A percentile compares a stretch with the other conserved stretches of the same genome.
Evolutionary conservation across 2,329 filamentous ascomycete species (phyloP).

Genomic region (Ophiostoma sp.): DNA sequence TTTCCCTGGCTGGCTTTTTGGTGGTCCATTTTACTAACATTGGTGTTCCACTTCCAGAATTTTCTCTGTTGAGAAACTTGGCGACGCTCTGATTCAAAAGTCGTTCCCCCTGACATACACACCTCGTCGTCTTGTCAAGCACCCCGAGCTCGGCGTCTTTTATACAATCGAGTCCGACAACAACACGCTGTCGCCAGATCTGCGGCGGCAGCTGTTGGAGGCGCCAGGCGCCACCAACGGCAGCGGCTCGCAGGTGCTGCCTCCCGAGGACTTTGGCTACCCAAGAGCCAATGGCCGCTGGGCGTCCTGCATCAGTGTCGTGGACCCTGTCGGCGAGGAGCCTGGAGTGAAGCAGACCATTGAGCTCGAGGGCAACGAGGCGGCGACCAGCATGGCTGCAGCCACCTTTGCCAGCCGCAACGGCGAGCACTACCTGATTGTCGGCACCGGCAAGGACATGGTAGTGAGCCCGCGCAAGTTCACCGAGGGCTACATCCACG

Average conservation of each 20-base stretch:
- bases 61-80: slow-evolving; percentile 82
- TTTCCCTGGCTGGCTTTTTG: background rate
- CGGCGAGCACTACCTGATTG: slow-evolving; percentile 82
- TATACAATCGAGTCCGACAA: slow-evolving; percentile 94
- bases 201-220: slow-evolving; percentile 66
- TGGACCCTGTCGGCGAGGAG: slow-evolving; percentile 76
- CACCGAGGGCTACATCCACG: slow-evolving; percentile 77
- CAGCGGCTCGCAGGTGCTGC: slow-evolving; percentile 59
- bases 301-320: slow-evolving; percentile 90
- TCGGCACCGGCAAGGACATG: slow-evolving; percentile 91
- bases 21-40: slow-evolving; percentile 33
- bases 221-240: slow-evolving; percentile 68
- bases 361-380: slow-evolving; percentile 83
- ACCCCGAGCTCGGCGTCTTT: slow-evolving; percentile 82
- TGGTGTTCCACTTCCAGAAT: slow-evolving; percentile 51
- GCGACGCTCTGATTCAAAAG: slow-evolving; percentile 80
- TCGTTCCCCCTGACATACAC: slow-evolving; percentile 85
- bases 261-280: slow-evolving; percentile 82
- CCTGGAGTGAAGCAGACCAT: slow-evolving; percentile 65
- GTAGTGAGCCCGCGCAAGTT: slow-evolving; percentile 69
- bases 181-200: slow-evolving; percentile 78
- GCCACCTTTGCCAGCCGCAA: slow-evolving; percentile 86
- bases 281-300: slow-evolving; percentile 78
- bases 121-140: slow-evolving; percentile 77
- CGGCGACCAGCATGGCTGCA: slow-evolving; percentile 77